A percentile compares a stretch with the other conserved stretches of the same genome.
These are phyloP conservation scores for Kodamaea kakaduensis DNA, from an alignment of 805 yeast genomes.

Conservation along the genomic window DNA sequence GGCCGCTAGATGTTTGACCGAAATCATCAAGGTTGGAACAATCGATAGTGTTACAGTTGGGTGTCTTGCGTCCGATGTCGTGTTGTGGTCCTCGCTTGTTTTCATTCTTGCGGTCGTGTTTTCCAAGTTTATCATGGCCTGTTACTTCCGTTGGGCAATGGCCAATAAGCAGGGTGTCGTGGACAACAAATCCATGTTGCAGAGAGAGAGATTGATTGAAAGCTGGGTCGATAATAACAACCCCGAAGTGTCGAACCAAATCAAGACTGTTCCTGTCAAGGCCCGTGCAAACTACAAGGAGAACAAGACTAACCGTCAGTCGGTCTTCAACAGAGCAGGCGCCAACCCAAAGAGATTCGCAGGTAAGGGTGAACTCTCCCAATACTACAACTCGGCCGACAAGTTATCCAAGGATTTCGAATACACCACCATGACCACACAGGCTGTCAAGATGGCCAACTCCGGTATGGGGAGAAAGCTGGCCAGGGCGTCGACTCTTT, in stretches of 20 bases:
- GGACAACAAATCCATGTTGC: slow-evolving; percentile 55
- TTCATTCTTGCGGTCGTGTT: slow-evolving; percentile 80
- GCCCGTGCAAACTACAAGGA: slow-evolving; percentile 48
- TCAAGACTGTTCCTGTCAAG: slow-evolving; percentile 47
- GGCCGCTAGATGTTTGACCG: slow-evolving; percentile 78
- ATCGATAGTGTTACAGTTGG: slow-evolving; percentile 90
- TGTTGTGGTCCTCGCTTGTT: slow-evolving; percentile 72
- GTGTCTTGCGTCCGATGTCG: slow-evolving; percentile 86
- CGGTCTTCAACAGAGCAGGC: slow-evolving; percentile 37
- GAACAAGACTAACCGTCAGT: slow-evolving; percentile 35
- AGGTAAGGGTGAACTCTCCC: slow-evolving; percentile 34
- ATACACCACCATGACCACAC: slow-evolving; percentile 64
- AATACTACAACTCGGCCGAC: slow-evolving; percentile 34
- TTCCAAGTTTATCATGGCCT: slow-evolving; percentile 77
- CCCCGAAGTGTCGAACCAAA: slow-evolving; percentile 42
- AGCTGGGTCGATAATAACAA: slow-evolving; percentile 71
- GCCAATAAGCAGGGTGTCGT: slow-evolving; percentile 74
- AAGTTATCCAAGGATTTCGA: slow-evolving; percentile 36
- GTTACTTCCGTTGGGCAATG: slow-evolving; percentile 83
- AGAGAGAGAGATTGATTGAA: slow-evolving; percentile 67
- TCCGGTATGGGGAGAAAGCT: slow-evolving; percentile 10
- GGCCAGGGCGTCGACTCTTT: slow-evolving; percentile 25
- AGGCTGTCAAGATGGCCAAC: slow-evolving; percentile 40
- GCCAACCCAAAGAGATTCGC: slow-evolving; percentile 25
- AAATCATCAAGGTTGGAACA: slow-evolving; percentile 83